Percentiles rank a stretch among this genome's conserved stretches.
phyloP scores from a whole-genome alignment of 2,329 filamentous ascomycete genomes.

The Coccinonectria pachysandricola region DNA sequence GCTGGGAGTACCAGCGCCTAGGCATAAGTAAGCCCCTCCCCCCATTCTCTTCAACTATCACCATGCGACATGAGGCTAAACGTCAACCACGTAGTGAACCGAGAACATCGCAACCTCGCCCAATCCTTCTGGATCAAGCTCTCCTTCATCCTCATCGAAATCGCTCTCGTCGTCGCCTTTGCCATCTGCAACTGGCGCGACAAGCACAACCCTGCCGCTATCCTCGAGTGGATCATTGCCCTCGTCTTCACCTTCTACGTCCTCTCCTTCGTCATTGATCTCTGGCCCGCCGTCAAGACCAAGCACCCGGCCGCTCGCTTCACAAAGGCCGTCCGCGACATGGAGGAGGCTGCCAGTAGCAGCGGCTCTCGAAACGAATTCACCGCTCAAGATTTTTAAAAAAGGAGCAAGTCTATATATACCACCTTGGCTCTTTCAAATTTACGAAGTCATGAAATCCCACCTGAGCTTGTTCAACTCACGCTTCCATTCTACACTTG shows the following conservation, averaged over 20 bases:
- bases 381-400: no score
- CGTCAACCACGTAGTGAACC: no score
- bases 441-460: no score
- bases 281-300: conserved; percentile 65
- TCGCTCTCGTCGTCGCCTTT: conserved; percentile 65
- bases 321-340: conserved; percentile 16
- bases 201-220: conserved; percentile 56
- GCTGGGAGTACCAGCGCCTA: conserved; percentile 79
- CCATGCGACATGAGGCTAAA: no score
- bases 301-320: conserved; percentile 26
- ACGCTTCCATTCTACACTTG: not conserved
- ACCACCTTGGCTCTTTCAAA: no score
- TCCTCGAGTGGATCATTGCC: conserved; percentile 71
- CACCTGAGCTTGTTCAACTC: no score
- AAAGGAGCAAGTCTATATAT: no score
- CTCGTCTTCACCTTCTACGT: conserved; percentile 85
- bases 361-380: no score
- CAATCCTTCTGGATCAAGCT: conserved; percentile 84
- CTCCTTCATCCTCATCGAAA: conserved; percentile 69
- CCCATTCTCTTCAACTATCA: conserved; percentile 1
- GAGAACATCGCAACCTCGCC: conserved; percentile 61
- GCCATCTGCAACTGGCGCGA: conserved; percentile 40
- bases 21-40: conserved; percentile 49
- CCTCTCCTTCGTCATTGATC: conserved; percentile 77
- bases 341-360: conserved; percentile 16